Conservation (phyloP, 2,329 filamentous ascomycete genomes). For the Helotiales sp. region DNA sequence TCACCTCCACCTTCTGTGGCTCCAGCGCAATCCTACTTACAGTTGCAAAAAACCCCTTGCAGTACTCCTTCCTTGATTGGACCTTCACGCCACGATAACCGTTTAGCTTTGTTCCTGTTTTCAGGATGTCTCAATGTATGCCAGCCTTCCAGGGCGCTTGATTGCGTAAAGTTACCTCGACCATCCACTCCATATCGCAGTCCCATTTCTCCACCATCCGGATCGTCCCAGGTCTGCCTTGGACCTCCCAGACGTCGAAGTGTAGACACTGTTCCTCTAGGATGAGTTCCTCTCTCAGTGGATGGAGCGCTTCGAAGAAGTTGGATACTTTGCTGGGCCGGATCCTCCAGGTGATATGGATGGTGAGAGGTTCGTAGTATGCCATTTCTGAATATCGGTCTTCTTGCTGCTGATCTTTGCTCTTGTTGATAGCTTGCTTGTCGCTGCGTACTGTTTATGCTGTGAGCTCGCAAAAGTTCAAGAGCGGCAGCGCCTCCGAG, state of each 20-base stretch:
- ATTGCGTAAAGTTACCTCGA: neutral
- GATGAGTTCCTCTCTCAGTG: neutral
- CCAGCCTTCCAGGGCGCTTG: neutral
- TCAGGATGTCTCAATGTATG: no score
- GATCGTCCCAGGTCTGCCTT: neutral
- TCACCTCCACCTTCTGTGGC: constrained; percentile 1
- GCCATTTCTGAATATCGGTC: no score
- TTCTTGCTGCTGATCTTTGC: no score
- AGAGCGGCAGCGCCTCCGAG: no score
- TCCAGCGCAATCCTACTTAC: constrained; percentile 1
- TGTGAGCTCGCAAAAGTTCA: no score
- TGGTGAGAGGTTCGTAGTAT: neutral
- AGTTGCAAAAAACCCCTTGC: neutral
- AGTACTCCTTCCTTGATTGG: constrained; percentile 10
- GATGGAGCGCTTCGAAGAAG: neutral
- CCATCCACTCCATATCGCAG: constrained; percentile 9
- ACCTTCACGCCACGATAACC: neutral
- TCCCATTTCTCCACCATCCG: constrained; percentile 7
- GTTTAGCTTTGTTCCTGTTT: neutral
- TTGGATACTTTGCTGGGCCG: neutral
- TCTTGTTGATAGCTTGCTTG: no score
- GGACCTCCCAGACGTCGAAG: constrained; percentile 4
- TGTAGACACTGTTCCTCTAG: constrained; percentile 2
- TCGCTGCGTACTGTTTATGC: no score
- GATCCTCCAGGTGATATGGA: constrained; percentile 1